A percentile compares a stretch with the other conserved stretches of the same genome.
Evolutionary conservation across 1,284 basidiomycete genomes (phyloP).

Genomic region (Cryptococcus sp.): DNA sequence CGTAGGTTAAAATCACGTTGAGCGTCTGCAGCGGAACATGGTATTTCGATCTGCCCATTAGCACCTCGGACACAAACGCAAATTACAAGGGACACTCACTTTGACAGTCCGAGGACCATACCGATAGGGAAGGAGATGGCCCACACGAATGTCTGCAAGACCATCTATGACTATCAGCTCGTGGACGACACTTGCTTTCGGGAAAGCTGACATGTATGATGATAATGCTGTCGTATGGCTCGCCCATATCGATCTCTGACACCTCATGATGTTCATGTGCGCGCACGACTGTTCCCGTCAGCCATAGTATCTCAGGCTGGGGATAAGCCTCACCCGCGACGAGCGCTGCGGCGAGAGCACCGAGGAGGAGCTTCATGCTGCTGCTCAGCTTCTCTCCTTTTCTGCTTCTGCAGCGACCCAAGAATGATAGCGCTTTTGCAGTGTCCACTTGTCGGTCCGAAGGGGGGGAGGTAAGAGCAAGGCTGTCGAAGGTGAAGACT

Average conservation of each 20-base stretch:
- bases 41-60: slow-evolving; percentile 54
- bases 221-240: slow-evolving; percentile 69
- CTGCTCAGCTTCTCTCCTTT: background rate
- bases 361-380: background rate
- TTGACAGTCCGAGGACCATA: slow-evolving; percentile 75
- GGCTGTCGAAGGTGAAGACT: too few relatives aligned
- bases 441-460: too few relatives aligned
- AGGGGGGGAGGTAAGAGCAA: too few relatives aligned
- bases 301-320: background rate
- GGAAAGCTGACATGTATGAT: slow-evolving; percentile 57
- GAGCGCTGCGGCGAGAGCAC: background rate
- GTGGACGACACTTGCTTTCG: background rate
- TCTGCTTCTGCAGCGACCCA: too few relatives aligned
- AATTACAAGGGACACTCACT: slow-evolving; percentile 47
- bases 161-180: slow-evolving; percentile 48
- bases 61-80: background rate
- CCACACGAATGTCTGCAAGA: slow-evolving; percentile 69
- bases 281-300: slow-evolving; percentile 9
- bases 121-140: slow-evolving; percentile 75
- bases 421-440: too few relatives aligned
- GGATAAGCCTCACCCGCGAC: background rate
- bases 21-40: slow-evolving; percentile 76
- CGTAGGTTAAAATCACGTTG: slow-evolving; percentile 63
- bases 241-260: slow-evolving; percentile 58
- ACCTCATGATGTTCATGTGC: slow-evolving; percentile 56